Percentiles rank a stretch among this genome's conserved stretches.
These are phyloP conservation scores for Cytospora schulzeri DNA, from an alignment of 2,329 filamentous ascomycete species.

Conservation along the genomic window DNA sequence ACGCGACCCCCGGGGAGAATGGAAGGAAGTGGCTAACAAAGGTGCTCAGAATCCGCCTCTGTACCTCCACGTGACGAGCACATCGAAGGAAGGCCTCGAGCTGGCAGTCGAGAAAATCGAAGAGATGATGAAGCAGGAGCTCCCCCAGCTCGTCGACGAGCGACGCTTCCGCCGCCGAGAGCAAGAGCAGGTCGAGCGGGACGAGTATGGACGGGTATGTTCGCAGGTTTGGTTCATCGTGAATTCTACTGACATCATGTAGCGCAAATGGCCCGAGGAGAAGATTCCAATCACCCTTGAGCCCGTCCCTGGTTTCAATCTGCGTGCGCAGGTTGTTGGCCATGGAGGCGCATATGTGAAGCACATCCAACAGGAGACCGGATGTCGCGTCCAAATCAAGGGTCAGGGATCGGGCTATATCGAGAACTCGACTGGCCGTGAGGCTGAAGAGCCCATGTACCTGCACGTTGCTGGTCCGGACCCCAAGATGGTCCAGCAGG, in stretches of 20 bases:
- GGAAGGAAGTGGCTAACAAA: constrained; percentile 19
- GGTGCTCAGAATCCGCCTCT: constrained; percentile 77
- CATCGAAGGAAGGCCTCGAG: constrained; percentile 87
- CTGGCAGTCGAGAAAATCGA: constrained; percentile 85
- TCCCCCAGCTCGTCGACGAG: constrained; percentile 94
- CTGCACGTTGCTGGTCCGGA: constrained; percentile 95
- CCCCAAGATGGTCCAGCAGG: constrained; percentile 79
- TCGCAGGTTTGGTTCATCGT: constrained; percentile 26
- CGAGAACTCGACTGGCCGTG: constrained; percentile 81
- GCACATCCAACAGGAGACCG: constrained; percentile 93
- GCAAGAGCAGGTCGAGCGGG: constrained; percentile 31
- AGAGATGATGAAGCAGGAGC: constrained; percentile 92
- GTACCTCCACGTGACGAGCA: constrained; percentile 94
- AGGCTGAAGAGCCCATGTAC: constrained; percentile 96
- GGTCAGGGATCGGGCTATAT: constrained; percentile 93
- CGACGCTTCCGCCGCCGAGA: constrained; percentile 76
- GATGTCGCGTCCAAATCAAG: constrained; percentile 97
- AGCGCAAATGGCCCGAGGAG: constrained; percentile 98
- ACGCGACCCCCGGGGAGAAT: background rate
- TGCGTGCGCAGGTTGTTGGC: constrained; percentile 93
- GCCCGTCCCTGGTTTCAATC: constrained; percentile 89
- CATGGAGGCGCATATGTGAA: constrained; percentile 95
- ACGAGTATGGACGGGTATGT: constrained; percentile 31
- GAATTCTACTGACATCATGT: constrained; percentile 33
- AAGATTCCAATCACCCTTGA: constrained; percentile 90